Evolutionary conservation across 352 stramenopile species (phyloP), one percentile per base, ranked within the genome.

Genomic region (Pythium monospermum): DNA sequence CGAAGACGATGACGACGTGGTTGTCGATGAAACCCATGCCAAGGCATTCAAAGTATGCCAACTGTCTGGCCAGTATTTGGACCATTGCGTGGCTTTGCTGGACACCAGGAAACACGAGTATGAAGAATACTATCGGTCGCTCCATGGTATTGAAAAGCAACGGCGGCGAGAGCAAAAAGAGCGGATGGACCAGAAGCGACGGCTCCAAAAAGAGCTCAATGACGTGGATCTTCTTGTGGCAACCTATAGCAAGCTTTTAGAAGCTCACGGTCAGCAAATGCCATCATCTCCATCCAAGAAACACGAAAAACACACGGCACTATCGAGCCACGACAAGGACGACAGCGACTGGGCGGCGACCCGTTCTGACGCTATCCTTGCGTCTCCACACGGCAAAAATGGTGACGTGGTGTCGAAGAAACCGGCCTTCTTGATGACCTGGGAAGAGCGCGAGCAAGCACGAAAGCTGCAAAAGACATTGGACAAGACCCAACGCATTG

Each of bases 41-140:
- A 36, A 56, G 12, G 76, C 81, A 1, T 88, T 90, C 42, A 68
- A 69, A 30, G 16, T 76, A 32, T 70, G 59, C 7, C 78, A 90
- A 38, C 69, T 81, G 15, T 83, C 81, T 8, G 71, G 72, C 1
- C 81, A 91, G 51, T 91, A 91, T 55, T 51, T 91, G 2, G 65
- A 76, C 16, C 66, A 83, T 18, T 91, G 81, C 32, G 64, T 86
- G 1, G 43, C 69, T 21, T 66, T 56, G 4, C 56, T 91, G 6
- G 51, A 62, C 0, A 19, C 49, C 16, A 64, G 81, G 0, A 50
- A 65, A 15, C 41, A 77, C 25, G 59, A 69, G 0, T 88, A 90
- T 43, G 49, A 67, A 0, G 66, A 81, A 23, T 64, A 69, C 28
- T 31, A 58, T 13, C 40, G 59, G 10, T 53, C 83, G 16, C 28